Evolutionary conservation across 1,284 basidiomycete species (phyloP).

Genomic region (Tilletiaria anomala): DNA sequence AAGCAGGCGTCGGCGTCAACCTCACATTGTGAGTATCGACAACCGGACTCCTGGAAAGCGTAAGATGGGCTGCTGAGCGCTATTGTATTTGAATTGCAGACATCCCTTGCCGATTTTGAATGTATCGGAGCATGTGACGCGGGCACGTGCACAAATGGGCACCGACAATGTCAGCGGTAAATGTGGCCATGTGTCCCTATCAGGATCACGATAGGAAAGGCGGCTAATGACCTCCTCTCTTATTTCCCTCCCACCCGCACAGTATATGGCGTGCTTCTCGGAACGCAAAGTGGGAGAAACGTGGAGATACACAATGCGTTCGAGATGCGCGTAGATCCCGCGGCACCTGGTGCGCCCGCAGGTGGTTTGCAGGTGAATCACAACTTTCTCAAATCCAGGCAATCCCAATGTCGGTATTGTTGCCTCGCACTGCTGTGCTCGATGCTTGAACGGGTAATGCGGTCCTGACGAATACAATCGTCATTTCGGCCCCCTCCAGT

Average conservation of each 20-base stretch:
- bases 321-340: constrained; percentile 54
- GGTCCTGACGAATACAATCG: neutral
- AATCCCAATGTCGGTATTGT: constrained; percentile 64
- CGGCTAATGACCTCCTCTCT: neutral
- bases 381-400: constrained; percentile 59
- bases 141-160: constrained; percentile 54
- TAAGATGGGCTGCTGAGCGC: too few relatives aligned
- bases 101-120: constrained; percentile 93
- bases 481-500: constrained; percentile 43
- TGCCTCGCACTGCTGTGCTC: constrained; percentile 3
- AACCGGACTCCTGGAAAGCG: too few relatives aligned
- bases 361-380: constrained; percentile 9
- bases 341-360: too few relatives aligned
- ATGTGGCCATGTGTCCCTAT: neutral
- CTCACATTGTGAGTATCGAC: too few relatives aligned
- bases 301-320: constrained; percentile 94
- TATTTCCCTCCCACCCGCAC: neutral
- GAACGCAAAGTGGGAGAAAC: constrained; percentile 79
- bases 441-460: constrained; percentile 3
- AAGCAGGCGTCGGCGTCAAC: too few relatives aligned
- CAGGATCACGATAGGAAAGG: neutral
- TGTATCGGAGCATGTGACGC: constrained; percentile 85
- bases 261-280: constrained; percentile 83
- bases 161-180: constrained; percentile 6
- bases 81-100: too few relatives aligned